A percentile compares a stretch with the other conserved stretches of the same genome.
Evolutionary conservation across 768 basidiomycete genomes (phyloP).

Genomic region (Leccinum pellstonianum): DNA sequence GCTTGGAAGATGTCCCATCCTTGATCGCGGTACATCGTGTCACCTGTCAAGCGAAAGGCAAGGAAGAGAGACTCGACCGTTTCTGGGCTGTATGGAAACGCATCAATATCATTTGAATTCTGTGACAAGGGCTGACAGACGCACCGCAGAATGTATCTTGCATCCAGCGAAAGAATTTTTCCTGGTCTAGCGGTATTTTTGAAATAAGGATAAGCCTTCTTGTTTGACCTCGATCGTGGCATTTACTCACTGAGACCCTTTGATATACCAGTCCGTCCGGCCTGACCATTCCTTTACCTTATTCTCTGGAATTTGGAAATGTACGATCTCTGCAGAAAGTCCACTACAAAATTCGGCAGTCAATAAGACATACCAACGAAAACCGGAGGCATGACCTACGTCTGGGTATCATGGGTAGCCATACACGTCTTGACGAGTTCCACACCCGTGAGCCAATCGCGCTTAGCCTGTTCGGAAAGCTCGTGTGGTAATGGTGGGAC

Average conservation of each 20-base stretch:
- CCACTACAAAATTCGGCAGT: slow-evolving; percentile 47
- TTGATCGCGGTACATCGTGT: slow-evolving; percentile 72
- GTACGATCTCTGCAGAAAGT: slow-evolving; percentile 84
- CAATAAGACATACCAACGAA: neutral
- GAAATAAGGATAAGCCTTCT: slow-evolving; percentile 2
- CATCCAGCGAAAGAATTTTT: slow-evolving; percentile 59
- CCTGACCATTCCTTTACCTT: slow-evolving; percentile 43
- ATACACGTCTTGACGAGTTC: slow-evolving; percentile 88
- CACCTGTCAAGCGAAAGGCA: slow-evolving; percentile 87
- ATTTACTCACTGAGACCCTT: slow-evolving; percentile 59
- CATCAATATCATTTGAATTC: neutral
- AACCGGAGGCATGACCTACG: slow-evolving; percentile 47
- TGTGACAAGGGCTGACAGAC: slow-evolving; percentile 15
- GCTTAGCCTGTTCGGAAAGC: slow-evolving; percentile 56
- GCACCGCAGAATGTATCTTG: slow-evolving; percentile 87
- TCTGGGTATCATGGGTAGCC: slow-evolving; percentile 78
- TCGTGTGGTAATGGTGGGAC: slow-evolving; percentile 65
- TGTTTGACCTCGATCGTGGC: neutral
- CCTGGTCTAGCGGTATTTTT: slow-evolving; percentile 21
- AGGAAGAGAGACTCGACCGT: slow-evolving; percentile 93
- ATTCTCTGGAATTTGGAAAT: slow-evolving; percentile 71
- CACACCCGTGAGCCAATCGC: slow-evolving; percentile 81
- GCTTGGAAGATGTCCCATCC: slow-evolving; percentile 91
- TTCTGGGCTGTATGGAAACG: slow-evolving; percentile 63
- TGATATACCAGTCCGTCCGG: slow-evolving; percentile 85